Base-by-base conservation (phyloP, 2,329 filamentous ascomycete species). In the Penicillium sclerotiorum region DNA sequence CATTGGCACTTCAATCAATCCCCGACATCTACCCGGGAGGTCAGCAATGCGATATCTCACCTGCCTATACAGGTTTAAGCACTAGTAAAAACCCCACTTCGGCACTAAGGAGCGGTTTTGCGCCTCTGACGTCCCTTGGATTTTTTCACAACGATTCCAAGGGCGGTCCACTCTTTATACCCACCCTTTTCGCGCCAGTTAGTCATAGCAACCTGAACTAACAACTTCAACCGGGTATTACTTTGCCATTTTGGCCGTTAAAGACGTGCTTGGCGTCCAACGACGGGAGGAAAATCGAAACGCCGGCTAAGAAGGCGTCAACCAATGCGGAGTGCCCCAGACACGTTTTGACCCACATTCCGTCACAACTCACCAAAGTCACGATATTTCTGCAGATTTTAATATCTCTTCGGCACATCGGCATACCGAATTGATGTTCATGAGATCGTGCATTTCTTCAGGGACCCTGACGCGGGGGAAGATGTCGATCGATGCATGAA, bases 161-260 rank as follows among this genome's bases (percentile, higher is more conserved):
- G 9, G 9, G 25, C 25, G 25, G 6, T 28, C 25, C 25, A 28
- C 25, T 28, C 3, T 28, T n/a, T n/a, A n/a, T n/a, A n/a, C n/a
- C n/a, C n/a, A n/a, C n/a, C n/a, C n/a, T n/a, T n/a, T 13, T 28
- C 25, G 9, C 25, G 6, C 25, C 6, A 28, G 9, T 28, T 28
- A 28, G 25, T 28, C 25, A 28, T 28, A 28, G 25, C 13, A 28
- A 28, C 25, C 25, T n/a, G n/a, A n/a, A n/a, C n/a, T n/a, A n/a
- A n/a, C 9, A 8, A 28, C 25, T 28, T 28, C 6, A 9, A 28
- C 6, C 43, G 25, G 32, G 15, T 27, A 18, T 15, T 46, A n/a
- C 18, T 49, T 35, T 35, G 33, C 38, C 50, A 50, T 53, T 50
- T 50, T 44, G 43, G 41, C 38, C 30, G 13, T 18, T 18, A 11